phyloP scores from a whole-genome alignment of 495 filamentous ascomycete genomes.

The Hypoxylon fuscum region DNA sequence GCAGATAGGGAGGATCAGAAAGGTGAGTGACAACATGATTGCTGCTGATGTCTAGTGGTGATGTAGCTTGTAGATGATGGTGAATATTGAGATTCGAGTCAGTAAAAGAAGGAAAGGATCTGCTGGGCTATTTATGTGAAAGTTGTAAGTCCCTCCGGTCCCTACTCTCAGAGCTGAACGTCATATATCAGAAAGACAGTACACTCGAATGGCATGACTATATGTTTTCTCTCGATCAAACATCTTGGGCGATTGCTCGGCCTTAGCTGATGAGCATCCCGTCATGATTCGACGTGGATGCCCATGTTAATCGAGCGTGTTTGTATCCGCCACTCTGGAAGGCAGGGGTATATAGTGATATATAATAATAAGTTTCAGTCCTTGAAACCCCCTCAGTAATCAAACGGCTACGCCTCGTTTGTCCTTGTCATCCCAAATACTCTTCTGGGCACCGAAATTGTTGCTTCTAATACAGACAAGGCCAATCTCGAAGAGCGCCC shows the following conservation, averaged over 20 bases:
- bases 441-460: too few species aligned
- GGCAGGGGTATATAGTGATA: not conserved
- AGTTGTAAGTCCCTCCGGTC: too few species aligned
- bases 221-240: too few species aligned
- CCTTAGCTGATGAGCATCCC: too few species aligned
- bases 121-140: not conserved
- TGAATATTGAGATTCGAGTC: not conserved
- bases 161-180: too few species aligned
- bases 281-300: too few species aligned
- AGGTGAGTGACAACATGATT: constrained; percentile 12
- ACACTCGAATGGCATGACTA: too few species aligned
- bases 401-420: not conserved
- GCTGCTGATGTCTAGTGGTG: not conserved
- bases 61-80: not conserved
- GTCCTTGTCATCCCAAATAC: too few species aligned
- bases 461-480: too few species aligned
- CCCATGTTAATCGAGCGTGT: not conserved
- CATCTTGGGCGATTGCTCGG: too few species aligned
- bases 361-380: not conserved
- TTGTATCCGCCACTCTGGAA: not conserved
- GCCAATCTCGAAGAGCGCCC: too few species aligned
- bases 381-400: constrained; percentile 2
- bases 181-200: too few species aligned
- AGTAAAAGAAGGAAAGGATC: not conserved
- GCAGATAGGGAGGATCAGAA: constrained; percentile 18